Percentiles rank a stretch among this genome's conserved stretches.
Evolutionary conservation across 345 rosid genomes (phyloP).

Genomic region (sweet orange (Citrus sinensis)): DVS_A1.0 CM039162.1:19087001-19087500

Average conservation of each 20-base stretch:
- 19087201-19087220: constrained; percentile 1
- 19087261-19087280: not conserved
- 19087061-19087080: not conserved
- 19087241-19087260: not conserved
- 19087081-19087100: not conserved
- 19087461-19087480: no score
- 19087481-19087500: no score
- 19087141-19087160: not conserved
- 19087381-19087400: not conserved
- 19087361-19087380: no score
- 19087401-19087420: not conserved
- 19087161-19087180: not conserved
- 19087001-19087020: constrained; percentile 3
- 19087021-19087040: not conserved
- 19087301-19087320: not conserved
- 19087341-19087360: not conserved
- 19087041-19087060: not conserved
- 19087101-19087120: constrained; percentile 7
- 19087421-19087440: not conserved
- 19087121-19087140: not conserved
- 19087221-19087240: not conserved
- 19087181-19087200: constrained; percentile 10
- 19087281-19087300: not conserved
- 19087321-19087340: not conserved
- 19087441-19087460: not conserved